Base-by-base conservation (phyloP, 768 basidiomycete genomes). In the Amanita pseudoporphyria region DNA sequence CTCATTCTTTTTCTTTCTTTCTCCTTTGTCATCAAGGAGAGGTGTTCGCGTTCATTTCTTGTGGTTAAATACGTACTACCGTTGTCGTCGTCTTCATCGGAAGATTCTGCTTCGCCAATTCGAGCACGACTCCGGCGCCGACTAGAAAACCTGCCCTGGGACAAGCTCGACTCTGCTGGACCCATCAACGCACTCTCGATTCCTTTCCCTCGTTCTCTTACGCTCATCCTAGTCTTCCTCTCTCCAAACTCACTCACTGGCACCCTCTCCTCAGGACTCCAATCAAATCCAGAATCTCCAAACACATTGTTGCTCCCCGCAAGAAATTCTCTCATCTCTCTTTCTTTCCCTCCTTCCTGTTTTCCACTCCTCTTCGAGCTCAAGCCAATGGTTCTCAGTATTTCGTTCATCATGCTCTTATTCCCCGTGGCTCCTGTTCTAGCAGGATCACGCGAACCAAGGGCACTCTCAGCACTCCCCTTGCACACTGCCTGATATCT, bases 381-480 rank as follows among this genome's bases (percentile, higher is more conserved):
- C 49, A 88, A 66, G 9, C 87, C 87, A 0, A 86, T 84, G 0
- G 85, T 82, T 42, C 81, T 72, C 51, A 89, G 58, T 13, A 79
- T 79, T 61, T 87, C 84, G 3, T 82, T 78, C 7, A 85, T 62
- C 12, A 89, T 62, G 56, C 74, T 81, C 51, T 84, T 64, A 9
- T 77, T 72, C 42, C 22, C 26, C 6, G 12, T 16, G 19, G 16
- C 19, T 7, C 22, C 13, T 10, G 30, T 3, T 10, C 54, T 62
- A 12, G 65, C 67, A 32, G 60, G 61, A 52, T 62, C 72, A 22
- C 66, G 67, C 6, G 60, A 56, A 14, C 62, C 64, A 22, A 84
- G 60, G 6, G 79, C 70, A 58, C 77, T 84, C 65, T 88, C 87
- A 2, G 79, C 82, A 59, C 83, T 87, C 4, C 86, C 86, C 0